These are phyloP conservation scores for Lentinula novae-zelandiae DNA, from an alignment of 1,284 basidiomycete genomes.

Conservation along the genomic window DNA sequence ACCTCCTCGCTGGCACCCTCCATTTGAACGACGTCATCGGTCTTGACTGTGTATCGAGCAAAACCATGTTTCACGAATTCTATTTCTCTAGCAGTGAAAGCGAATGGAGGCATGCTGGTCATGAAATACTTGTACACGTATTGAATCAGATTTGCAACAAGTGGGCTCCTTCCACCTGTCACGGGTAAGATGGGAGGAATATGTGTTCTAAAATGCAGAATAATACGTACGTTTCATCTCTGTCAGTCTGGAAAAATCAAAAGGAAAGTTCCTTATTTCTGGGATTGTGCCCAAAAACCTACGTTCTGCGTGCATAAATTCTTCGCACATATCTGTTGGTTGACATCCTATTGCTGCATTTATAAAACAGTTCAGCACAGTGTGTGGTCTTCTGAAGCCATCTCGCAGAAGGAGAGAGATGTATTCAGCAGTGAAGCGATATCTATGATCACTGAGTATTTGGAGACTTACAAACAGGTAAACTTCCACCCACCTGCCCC, in stretches of 20 bases:
- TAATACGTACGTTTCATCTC: too few species aligned
- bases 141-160: not conserved
- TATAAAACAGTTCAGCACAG: not conserved
- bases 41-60: not conserved
- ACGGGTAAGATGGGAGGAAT: not conserved
- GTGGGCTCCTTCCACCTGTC: not conserved
- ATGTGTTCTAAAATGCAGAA: too few species aligned
- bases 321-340: not conserved
- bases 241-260: not conserved
- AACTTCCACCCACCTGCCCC: too few species aligned
- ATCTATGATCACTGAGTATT: not conserved
- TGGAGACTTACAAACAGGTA: too few species aligned
- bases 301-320: not conserved
- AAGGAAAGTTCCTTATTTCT: not conserved
- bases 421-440: constrained; percentile 4
- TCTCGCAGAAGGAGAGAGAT: not conserved
- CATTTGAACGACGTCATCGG: too few species aligned
- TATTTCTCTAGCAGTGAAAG: not conserved
- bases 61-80: constrained; percentile 2
- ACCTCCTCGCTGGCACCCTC: too few species aligned
- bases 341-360: not conserved
- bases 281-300: not conserved
- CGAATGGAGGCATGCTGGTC: not conserved
- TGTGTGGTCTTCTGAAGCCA: not conserved
- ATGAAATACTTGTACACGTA: not conserved